phyloP scores from a whole-genome alignment of 139 green algal genomes.

The Tetraselmis striata region DNA sequence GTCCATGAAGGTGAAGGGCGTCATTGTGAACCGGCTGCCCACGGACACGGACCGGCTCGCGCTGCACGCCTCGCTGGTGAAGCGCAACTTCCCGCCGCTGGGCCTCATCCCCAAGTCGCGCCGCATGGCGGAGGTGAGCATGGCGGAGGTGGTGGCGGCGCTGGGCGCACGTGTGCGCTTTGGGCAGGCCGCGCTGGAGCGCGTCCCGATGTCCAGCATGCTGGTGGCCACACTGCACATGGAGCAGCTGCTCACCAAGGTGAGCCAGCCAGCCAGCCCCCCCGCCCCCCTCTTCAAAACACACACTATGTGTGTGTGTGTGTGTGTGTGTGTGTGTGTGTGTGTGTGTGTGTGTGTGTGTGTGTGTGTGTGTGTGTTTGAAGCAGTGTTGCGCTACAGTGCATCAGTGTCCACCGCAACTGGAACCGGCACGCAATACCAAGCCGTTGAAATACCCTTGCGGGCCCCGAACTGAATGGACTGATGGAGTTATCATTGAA shows the following conservation, averaged over 20 bases:
- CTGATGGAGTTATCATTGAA: no score
- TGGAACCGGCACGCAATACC: no score
- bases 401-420: no score
- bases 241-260: neutral
- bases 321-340: no score
- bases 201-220: neutral
- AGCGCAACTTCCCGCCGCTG: neutral
- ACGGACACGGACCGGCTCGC: neutral
- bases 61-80: neutral
- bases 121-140: neutral
- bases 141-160: neutral
- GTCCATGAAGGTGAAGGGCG: neutral
- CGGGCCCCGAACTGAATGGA: no score
- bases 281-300: no score
- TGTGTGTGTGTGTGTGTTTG: no score
- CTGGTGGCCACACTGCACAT: neutral
- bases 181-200: neutral
- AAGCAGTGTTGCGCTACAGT: no score
- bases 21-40: neutral
- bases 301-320: no score
- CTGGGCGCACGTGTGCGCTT: neutral
- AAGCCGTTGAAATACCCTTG: no score
- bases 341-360: no score
- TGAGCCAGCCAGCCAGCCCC: neutral
- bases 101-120: neutral